Base-by-base conservation (phyloP, 176 grass and related monocot genomes). In the Oropetium thomaeum region DNA sequence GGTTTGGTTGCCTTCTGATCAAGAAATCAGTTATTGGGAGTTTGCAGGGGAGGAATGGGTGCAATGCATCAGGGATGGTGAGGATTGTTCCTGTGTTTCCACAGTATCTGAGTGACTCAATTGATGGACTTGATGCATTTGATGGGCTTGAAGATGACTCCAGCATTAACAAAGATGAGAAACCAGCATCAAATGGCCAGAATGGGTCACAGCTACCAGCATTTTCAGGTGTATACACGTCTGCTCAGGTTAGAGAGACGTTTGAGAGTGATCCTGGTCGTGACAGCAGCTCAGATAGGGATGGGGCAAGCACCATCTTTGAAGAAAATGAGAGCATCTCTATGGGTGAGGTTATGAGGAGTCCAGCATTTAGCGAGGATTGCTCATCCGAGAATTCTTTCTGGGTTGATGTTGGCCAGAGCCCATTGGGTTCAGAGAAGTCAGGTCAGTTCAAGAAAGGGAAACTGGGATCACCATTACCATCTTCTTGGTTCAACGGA, bases 1-100 rank as follows among this genome's bases (percentile, higher is more conserved):
- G 96, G 57, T 99, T 99, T 52, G 96, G 96, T 71, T 99, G 96
- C 49, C 92, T 99, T 79, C 89, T 99, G 31, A 96, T 99, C 78
- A 99, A 99, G 89, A 99, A 99, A 73, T 99, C 92, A 0, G 89
- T 99, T 38, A 95, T 99, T 42, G 96, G 87, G 37, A 92, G 82
- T 77, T 86, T 99, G 85, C 96, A 99, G 80, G 90, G 83, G 65
- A 88, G 85, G 76, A 99, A 99, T 23, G 96, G 91, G 19, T 84
- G 87, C 73, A 85, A 88, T 73, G 92, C 87, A 9, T 96, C 96
- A 5, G 96, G 96, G 54, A 96, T 99, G 92, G 96, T 99, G 26
- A 86, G 62, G 81, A 85, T 99, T 77, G 91, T 92, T 88, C 96
- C 91, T 6, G 89, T 99, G 27, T 99, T 95, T 86, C 89, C 91